Percentiles rank a stretch among this genome's conserved stretches.
Evolutionary conservation across 2,329 filamentous ascomycete genomes (phyloP).

Genomic region (Tricladium varicosporioides): DNA sequence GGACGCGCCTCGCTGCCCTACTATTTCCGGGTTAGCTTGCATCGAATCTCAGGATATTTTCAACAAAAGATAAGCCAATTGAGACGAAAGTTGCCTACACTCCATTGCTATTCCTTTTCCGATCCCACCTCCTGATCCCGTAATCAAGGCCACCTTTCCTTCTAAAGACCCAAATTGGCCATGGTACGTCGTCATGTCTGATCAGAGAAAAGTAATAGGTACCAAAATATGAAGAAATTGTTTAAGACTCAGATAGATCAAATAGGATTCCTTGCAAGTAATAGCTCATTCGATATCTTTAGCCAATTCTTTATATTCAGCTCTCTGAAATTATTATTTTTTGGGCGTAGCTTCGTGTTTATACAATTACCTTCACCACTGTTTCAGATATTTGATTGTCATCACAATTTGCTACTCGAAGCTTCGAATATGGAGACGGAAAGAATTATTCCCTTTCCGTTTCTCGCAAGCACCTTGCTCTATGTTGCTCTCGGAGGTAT

Average conservation of each 20-base stretch:
- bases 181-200: background rate
- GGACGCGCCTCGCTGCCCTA: constrained; percentile 59
- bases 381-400: too few relatives aligned
- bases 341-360: too few relatives aligned
- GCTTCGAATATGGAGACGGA: too few relatives aligned
- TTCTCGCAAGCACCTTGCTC: background rate
- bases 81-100: constrained; percentile 38
- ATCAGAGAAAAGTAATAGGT: background rate
- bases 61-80: too few relatives aligned
- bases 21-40: background rate
- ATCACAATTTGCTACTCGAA: too few relatives aligned
- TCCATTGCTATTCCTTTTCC: constrained; percentile 65
- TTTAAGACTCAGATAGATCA: too few relatives aligned
- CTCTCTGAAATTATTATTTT: too few relatives aligned
- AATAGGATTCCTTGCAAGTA: too few relatives aligned
- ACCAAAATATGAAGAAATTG: background rate
- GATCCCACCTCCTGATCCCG: constrained; percentile 64
- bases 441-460: background rate
- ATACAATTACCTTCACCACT: too few relatives aligned
- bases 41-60: background rate
- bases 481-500: background rate
- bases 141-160: constrained; percentile 33
- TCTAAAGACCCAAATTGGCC: constrained; percentile 1
- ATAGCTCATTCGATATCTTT: too few relatives aligned
- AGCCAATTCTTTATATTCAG: too few relatives aligned